Percentiles rank a stretch among this genome's conserved stretches.
These are phyloP conservation scores for Rubia yunnanensis DNA, from an alignment of 257 asterid species.

Conservation along the genomic window DNA sequence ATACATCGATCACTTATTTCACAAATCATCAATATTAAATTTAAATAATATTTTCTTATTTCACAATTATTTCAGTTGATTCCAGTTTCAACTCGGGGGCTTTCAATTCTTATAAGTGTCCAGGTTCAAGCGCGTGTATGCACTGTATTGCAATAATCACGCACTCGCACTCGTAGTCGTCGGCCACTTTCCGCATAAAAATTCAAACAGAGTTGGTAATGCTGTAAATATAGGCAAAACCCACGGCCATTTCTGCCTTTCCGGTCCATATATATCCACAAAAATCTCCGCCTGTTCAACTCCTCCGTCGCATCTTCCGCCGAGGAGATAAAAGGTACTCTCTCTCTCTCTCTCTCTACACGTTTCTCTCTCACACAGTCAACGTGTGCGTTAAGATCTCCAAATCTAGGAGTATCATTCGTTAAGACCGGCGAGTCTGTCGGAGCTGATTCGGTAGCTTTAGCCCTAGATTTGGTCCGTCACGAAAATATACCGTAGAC, in stretches of 20 bases:
- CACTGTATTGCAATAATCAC: not conserved
- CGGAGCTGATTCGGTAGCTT: slow-evolving; percentile 18
- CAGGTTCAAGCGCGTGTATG: not conserved
- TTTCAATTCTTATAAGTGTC: too few species aligned
- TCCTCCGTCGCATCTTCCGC: slow-evolving; percentile 45
- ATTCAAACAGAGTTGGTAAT: slow-evolving; percentile 16
- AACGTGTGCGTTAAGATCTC: slow-evolving; percentile 24
- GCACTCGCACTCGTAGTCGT: too few species aligned
- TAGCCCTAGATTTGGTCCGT: slow-evolving; percentile 8
- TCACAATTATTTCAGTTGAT: too few species aligned
- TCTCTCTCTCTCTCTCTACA: slow-evolving; percentile 19
- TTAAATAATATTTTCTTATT: too few species aligned
- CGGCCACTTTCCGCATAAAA: slow-evolving; percentile 2
- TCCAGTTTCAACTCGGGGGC: too few species aligned
- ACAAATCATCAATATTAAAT: too few species aligned
- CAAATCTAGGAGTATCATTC: slow-evolving; percentile 26
- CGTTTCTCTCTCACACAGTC: slow-evolving; percentile 28
- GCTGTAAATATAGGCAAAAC: slow-evolving; percentile 18
- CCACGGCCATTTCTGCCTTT: slow-evolving; percentile 19
- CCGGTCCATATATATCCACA: slow-evolving; percentile 15
- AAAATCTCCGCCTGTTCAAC: slow-evolving; percentile 15
- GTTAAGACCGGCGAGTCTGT: slow-evolving; percentile 3
- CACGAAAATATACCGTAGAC: not conserved
- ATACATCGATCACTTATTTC: too few species aligned
- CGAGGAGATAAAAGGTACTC: slow-evolving; percentile 38